phyloP scores from a whole-genome alignment of 306 rosid genomes.

The Datisca glomerata region DNA sequence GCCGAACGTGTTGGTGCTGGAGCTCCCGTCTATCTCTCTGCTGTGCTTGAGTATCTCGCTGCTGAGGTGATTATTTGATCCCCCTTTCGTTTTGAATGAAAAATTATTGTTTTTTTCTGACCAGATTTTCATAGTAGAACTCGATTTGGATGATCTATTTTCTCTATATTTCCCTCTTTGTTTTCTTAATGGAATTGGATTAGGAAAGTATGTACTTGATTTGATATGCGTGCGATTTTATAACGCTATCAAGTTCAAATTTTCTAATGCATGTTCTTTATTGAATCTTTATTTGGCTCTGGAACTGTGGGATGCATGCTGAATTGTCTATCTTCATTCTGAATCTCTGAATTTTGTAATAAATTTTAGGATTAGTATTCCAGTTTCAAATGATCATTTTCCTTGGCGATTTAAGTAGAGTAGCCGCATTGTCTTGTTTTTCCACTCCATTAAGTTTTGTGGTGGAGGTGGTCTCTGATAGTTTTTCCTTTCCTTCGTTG shows the following conservation, averaged over 20 bases:
- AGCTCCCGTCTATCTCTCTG: constrained; percentile 58
- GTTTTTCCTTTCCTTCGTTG: too few species aligned
- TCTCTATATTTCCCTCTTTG: neutral
- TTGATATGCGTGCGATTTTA: too few species aligned
- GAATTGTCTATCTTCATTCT: neutral
- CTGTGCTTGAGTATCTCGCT: constrained; percentile 63
- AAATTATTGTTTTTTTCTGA: neutral
- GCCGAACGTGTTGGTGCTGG: constrained; percentile 73
- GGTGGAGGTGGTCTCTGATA: too few species aligned
- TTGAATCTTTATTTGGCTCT: too few species aligned
- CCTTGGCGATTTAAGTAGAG: neutral
- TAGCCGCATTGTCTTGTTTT: neutral
- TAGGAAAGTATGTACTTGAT: too few species aligned
- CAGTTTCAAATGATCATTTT: neutral
- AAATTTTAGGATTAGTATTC: neutral
- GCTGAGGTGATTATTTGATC: constrained; percentile 55
- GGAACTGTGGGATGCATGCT: too few species aligned
- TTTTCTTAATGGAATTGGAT: neutral
- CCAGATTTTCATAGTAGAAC: too few species aligned
- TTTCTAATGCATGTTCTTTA: too few species aligned
- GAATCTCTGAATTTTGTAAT: neutral
- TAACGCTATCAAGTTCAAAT: too few species aligned
- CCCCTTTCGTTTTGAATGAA: too few species aligned
- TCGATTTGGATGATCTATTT: neutral
- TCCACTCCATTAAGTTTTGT: neutral